These are phyloP conservation scores for Quercus mongolica DNA, from an alignment of 306 rosid genomes.

Conservation along the genomic window DNA sequence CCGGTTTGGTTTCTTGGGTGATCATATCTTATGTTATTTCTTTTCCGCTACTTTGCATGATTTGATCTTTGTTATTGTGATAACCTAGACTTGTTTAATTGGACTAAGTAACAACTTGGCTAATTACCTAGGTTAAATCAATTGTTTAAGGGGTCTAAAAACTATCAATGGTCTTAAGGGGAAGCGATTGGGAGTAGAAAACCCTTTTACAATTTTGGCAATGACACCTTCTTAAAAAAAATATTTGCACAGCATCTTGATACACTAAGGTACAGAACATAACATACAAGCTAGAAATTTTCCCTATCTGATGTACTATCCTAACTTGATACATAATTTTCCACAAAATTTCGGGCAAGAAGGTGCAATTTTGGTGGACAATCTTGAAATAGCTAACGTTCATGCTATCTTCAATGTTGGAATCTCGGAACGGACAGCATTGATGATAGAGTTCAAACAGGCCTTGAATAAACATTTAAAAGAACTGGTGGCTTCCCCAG, in stretches of 20 bases:
- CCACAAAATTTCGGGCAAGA: constrained; percentile 4
- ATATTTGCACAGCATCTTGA: constrained; percentile 20
- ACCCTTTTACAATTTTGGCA: constrained; percentile 12
- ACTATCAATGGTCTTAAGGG: constrained; percentile 33
- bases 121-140: too few species aligned
- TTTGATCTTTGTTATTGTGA: too few species aligned
- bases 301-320: not conserved
- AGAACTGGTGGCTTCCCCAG: constrained; percentile 24
- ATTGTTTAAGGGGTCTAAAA: too few species aligned
- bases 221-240: not conserved
- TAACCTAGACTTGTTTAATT: too few species aligned
- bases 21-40: too few species aligned
- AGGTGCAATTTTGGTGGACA: constrained; percentile 31
- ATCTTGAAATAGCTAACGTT: constrained; percentile 22
- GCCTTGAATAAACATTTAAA: constrained; percentile 23
- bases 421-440: constrained; percentile 2
- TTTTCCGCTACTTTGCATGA: too few species aligned
- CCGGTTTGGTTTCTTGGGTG: too few species aligned
- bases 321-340: too few species aligned
- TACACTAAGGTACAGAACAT: constrained; percentile 16
- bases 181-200: constrained; percentile 31
- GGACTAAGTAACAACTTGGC: too few species aligned
- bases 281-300: not conserved
- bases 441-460: constrained; percentile 29
- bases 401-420: not conserved